A percentile compares a stretch with the other conserved stretches of the same genome.
Conservation (phyloP, 768 basidiomycete genomes). For the Podaxis rugospora region DNA sequence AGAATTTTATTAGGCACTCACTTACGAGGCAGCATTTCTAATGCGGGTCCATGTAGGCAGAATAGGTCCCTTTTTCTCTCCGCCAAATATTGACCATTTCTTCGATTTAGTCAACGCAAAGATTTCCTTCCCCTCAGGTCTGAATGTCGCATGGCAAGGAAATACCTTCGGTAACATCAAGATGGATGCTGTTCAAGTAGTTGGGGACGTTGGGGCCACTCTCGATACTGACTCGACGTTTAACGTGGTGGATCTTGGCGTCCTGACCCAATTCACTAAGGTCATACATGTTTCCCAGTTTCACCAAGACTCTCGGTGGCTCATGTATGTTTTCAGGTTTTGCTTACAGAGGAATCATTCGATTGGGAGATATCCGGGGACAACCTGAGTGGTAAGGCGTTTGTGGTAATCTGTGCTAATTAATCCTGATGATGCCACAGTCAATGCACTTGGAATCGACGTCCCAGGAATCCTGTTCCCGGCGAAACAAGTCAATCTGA, state of each 20-base stretch:
- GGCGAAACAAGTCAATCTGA: conserved; percentile 55
- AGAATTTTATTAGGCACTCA: conserved; percentile 32
- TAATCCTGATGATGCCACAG: conserved; percentile 21
- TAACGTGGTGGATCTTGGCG: conserved; percentile 49
- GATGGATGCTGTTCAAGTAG: conserved; percentile 54
- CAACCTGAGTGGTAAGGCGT: conserved; percentile 50
- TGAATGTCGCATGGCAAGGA: conserved; percentile 58
- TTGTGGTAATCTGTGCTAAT: not conserved
- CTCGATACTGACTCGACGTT: conserved; percentile 54
- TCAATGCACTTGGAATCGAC: conserved; percentile 55
- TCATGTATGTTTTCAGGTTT: conserved; percentile 25
- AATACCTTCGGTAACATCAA: conserved; percentile 53
- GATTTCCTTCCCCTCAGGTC: conserved; percentile 60
- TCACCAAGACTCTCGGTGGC: not conserved
- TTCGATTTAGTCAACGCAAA: conserved; percentile 51
- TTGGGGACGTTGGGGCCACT: conserved; percentile 59
- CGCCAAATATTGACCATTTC: conserved; percentile 3
- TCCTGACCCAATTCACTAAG: conserved; percentile 64
- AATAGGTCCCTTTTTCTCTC: not conserved
- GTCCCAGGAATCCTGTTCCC: conserved; percentile 52
- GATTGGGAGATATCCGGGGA: conserved; percentile 66
- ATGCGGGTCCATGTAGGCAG: conserved; percentile 67
- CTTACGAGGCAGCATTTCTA: conserved; percentile 59
- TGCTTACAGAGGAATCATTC: conserved; percentile 63
- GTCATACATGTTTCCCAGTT: conserved; percentile 19